Conservation (phyloP, 2,329 filamentous ascomycete species). For the Endoconidiophora polonica region DNA sequence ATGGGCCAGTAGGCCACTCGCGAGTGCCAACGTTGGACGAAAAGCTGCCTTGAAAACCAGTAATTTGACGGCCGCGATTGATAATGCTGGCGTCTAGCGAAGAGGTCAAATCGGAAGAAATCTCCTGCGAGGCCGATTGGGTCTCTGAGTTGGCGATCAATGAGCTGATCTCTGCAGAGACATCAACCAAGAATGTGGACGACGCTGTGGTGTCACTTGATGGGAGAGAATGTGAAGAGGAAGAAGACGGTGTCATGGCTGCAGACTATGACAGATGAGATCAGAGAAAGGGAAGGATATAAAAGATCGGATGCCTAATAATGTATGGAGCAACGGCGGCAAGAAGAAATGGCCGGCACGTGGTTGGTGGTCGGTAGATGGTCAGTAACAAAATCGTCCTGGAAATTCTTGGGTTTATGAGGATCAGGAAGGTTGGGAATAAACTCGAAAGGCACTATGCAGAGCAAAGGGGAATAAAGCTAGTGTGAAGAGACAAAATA, state of each 20-base stretch:
- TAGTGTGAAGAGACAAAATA: background rate
- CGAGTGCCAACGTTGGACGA: constrained; percentile 12
- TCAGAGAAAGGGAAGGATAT: background rate
- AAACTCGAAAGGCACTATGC: background rate
- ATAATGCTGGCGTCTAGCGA: constrained; percentile 8
- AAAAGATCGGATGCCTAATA: background rate
- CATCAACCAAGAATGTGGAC: constrained; percentile 8
- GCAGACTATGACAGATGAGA: background rate
- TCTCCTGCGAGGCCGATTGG: background rate
- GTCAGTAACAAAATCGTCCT: too few relatives aligned
- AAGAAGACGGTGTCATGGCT: constrained; percentile 1
- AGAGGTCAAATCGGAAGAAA: background rate
- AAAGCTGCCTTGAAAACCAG: constrained; percentile 12
- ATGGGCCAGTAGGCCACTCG: constrained; percentile 7
- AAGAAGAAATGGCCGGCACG: background rate
- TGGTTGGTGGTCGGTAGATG: too few relatives aligned
- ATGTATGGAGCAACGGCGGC: background rate
- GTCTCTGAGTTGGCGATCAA: constrained; percentile 4
- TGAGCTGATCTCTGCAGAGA: constrained; percentile 7
- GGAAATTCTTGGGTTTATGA: too few relatives aligned
- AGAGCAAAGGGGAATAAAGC: background rate
- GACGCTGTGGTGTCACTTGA: background rate
- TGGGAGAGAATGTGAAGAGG: background rate
- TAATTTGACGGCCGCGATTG: constrained; percentile 11
- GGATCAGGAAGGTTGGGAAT: background rate